Evolutionary conservation across 345 rosid genomes (phyloP), one percentile per base, ranked within the genome.

Genomic region (Crucihimalaya himalaica): DNA sequence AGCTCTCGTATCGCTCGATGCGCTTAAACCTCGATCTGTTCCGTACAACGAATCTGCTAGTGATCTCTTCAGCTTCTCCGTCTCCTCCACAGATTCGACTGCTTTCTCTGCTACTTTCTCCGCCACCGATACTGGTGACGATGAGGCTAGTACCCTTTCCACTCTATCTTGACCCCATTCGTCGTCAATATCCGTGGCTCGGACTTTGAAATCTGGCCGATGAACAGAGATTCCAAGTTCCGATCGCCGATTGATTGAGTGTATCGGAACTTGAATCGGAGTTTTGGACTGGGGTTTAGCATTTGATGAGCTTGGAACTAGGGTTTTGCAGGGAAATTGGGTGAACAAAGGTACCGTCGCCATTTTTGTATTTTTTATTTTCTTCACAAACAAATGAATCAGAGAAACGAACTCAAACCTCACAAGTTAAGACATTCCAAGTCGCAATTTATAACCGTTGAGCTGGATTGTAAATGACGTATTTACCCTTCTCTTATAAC

Each of bases 1-100:
- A 5, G 87, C 97, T 77, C 95, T 82, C 61, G 96, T 94, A 76
- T 94, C 96, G 74, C 92, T 89, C 8, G 83, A 81, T 51, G 89
- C 97, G 37, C 35, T 82, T 63, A 91, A 50, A 13, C 98, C 98
- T 6, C 91, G 84, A 78, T 86, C 79, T 19, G 93, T 94, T 53
- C 98, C 97, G 60, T 88, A 88, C 59, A 66, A 16, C 12, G 90
- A 85, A 78, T 85, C 95, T 27, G 84, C 87, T 75, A 94, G 34
- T 70, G 66, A 72, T 78, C 78, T 83, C 88, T 91, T 91, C 76
- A 91, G 77, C 53, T 67, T 34, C 59, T 86, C 85, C 10, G 81
- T 82, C 85, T 90, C 97, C 39, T 60, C 43, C 65, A 48, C 70
- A 21, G 78, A 84, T 67, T 67, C 81, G 28, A 77, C 75, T 55